A percentile compares a stretch with the other conserved stretches of the same genome.
phyloP scores from a whole-genome alignment of 441 rosid species.

The Syzygium malaccense region DNA sequence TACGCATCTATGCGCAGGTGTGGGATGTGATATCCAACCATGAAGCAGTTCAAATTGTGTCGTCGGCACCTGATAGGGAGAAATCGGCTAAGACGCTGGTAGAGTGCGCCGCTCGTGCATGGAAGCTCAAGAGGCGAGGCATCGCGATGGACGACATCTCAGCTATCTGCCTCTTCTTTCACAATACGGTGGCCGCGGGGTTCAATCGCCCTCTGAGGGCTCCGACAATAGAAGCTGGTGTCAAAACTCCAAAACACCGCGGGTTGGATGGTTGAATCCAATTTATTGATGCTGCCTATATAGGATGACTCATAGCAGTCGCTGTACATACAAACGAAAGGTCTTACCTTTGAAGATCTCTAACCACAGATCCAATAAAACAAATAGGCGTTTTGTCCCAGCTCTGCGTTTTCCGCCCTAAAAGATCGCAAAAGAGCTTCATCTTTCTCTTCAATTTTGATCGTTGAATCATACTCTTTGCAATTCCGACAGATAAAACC shows the following conservation, averaged over 20 bases:
- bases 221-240: not conserved
- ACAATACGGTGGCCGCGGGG: conserved; percentile 3
- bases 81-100: conserved; percentile 66
- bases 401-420: not conserved
- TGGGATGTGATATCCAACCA: conserved; percentile 82
- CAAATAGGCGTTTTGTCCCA: not conserved
- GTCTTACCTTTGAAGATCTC: not conserved
- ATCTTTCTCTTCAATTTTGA: not conserved
- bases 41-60: conserved; percentile 77
- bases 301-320: not conserved
- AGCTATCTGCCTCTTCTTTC: conserved; percentile 81
- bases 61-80: conserved; percentile 37
- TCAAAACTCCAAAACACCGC: not conserved
- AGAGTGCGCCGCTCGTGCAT: conserved; percentile 53
- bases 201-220: not conserved
- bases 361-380: not conserved
- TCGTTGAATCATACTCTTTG: not conserved
- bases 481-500: not conserved
- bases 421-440: not conserved
- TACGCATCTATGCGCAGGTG: conserved; percentile 29
- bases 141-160: conserved; percentile 84
- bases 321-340: not conserved
- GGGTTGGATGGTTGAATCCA: not conserved
- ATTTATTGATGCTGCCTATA: not conserved
- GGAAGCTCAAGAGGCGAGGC: conserved; percentile 66